Evolutionary conservation across 352 stramenopile species (phyloP).

Genomic region (Pythium myriotylum): DNA sequence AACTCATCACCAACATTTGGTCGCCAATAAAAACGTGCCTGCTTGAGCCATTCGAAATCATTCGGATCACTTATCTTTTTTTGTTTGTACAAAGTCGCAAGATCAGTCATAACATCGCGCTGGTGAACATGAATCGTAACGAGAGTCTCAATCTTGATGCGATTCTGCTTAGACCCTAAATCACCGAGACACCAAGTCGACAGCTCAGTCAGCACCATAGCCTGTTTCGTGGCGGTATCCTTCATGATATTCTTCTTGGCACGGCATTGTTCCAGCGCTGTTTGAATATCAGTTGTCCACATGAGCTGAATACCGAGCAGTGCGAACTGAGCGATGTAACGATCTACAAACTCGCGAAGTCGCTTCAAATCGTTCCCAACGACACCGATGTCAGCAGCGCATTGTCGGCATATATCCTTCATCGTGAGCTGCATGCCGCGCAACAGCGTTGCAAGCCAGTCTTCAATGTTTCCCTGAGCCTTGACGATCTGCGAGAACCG

Average conservation of each 20-base stretch:
- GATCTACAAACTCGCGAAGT: constrained; percentile 94
- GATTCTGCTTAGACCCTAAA: constrained; percentile 95
- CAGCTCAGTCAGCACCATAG: constrained; percentile 93
- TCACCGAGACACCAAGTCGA: constrained; percentile 97
- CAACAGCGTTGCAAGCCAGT: constrained; percentile 97
- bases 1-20: constrained; percentile 94
- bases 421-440: constrained; percentile 96
- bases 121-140: constrained; percentile 99
- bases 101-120: constrained; percentile 95
- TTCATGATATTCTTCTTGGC: constrained; percentile 98
- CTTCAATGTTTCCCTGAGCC: constrained; percentile 98
- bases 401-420: constrained; percentile 96
- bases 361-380: constrained; percentile 92
- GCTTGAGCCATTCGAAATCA: constrained; percentile 99
- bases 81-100: constrained; percentile 92
- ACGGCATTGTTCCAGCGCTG: constrained; percentile 93
- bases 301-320: constrained; percentile 96
- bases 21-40: constrained; percentile 98
- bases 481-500: constrained; percentile 95
- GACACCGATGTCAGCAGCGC: constrained; percentile 91
- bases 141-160: constrained; percentile 98
- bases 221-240: constrained; percentile 95
- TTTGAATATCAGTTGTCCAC: constrained; percentile 96
- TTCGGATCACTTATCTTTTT: constrained; percentile 98
- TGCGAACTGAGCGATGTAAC: constrained; percentile 95